Evolutionary conservation across 371 early-diverging fungal genomes (phyloP), one percentile per base, ranked within the genome.

Genomic region (Apophysomyces ossiformis): DNA sequence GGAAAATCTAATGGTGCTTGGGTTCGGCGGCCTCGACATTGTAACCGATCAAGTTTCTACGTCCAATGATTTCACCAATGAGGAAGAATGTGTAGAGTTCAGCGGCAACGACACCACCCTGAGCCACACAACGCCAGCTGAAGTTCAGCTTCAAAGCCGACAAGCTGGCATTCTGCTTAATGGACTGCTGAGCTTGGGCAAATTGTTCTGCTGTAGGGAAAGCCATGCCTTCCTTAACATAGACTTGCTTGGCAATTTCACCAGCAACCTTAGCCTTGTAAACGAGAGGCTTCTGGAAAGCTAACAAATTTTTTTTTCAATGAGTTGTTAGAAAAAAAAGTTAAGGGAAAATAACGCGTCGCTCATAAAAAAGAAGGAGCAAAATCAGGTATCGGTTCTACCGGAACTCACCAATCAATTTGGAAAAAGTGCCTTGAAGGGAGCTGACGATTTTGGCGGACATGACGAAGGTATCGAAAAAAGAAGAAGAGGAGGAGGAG

Each of bases 1-100:
- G 38, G 11, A 60, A 39, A 43, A 11, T 70, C 61, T 73, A 69
- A 58, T 74, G 79, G 36, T 66, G 73, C 39, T 79, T 79, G 71
- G 78, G 68, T 62, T 78, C 81, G 41, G 76, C 87, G 68, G 84
- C 71, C 75, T 85, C 64, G 74, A 88, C 88, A 63, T 85, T 79
- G 64, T 90, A 90, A 57, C 90, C 90, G 70, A 90, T 78, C 72
- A 90, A 73, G 82, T 83, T 89, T 78, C 89, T 83, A 68, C 90
- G 87, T 65, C 90, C 90, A 70, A 89, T 77, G 68, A 90, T 86
- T 77, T 90, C 90, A 69, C 90, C 90, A 60, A 90, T 65, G 59
- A 88, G 74, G 86, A 89, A 90, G 75, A 90, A 90, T 63, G 87
- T 83, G 79, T 85, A 84, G 57, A 87, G 77, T 72, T 90, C 88